phyloP scores from a whole-genome alignment of 768 basidiomycete genomes.

The Psilocybe azurescens region DNA sequence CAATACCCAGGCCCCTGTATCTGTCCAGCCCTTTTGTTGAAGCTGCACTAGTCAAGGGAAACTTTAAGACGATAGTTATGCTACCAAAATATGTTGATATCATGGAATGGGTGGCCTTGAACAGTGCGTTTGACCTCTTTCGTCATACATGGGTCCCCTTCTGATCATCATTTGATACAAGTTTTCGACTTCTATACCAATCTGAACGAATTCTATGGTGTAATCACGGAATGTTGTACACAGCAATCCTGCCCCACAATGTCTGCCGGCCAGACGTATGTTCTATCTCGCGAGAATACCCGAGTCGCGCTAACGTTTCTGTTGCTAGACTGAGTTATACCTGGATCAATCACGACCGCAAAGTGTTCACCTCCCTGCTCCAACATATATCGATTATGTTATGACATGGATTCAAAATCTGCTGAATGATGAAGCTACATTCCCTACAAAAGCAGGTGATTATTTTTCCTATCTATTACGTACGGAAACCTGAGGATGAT shows the following conservation, averaged over 20 bases:
- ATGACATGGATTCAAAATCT: conserved; percentile 99
- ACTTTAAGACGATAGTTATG: conserved; percentile 97
- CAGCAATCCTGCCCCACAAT: conserved; percentile 89
- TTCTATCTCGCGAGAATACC: conserved; percentile 19
- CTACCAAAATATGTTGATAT: conserved; percentile 98
- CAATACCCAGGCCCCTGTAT: conserved; percentile 72
- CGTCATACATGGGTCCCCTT: background rate
- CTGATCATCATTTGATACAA: conserved; percentile 33
- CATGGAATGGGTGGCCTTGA: conserved; percentile 91
- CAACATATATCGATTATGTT: conserved; percentile 98
- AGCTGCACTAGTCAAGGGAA: conserved; percentile 94
- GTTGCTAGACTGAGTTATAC: conserved; percentile 84
- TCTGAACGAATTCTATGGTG: conserved; percentile 95
- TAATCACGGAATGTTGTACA: conserved; percentile 94
- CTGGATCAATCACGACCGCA: conserved; percentile 96
- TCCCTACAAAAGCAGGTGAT: conserved; percentile 94
- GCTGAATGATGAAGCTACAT: conserved; percentile 89
- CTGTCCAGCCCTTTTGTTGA: conserved; percentile 96
- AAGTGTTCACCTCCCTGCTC: conserved; percentile 92
- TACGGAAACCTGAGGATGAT: background rate
- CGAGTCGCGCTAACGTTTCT: background rate
- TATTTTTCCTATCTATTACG: conserved; percentile 17
- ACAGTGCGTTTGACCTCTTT: conserved; percentile 56
- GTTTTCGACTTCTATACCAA: conserved; percentile 99
- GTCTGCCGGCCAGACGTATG: conserved; percentile 90